Base-by-base conservation (phyloP, 768 basidiomycete genomes). In the Grammothele lineata region DNA sequence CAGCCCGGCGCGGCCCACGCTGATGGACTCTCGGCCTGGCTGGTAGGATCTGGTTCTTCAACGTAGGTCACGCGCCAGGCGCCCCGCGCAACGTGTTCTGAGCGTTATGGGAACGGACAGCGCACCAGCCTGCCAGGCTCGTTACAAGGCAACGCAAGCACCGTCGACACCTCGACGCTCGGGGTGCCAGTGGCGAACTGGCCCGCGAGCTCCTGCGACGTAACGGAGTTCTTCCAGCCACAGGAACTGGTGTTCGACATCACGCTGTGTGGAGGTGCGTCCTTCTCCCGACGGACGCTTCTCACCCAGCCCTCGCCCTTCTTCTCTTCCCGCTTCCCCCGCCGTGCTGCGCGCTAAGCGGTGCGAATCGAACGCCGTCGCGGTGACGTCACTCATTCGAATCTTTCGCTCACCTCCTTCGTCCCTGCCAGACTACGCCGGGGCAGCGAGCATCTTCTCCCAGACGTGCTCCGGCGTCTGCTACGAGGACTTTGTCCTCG, bases 191-290 rank as follows among this genome's bases (percentile, higher is more conserved):
- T 78, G 2, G 85, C 76, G 1, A 83, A 85, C 56, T 90, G 81
- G 76, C 77, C 81, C 4, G 64, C 75, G 2, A 68, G 70, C 14
- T 70, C 71, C 19, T 90, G 88, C 63, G 60, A 66, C 27, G 68
- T 80, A 25, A 65, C 69, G 41, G 55, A 66, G 17, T 84, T 72
- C 64, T 85, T 86, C 61, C 66, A 73, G 42, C 69, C 80, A 0
- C 85, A 88, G 57, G 71, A 77, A 47, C 70, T 89, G 35, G 80
- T 87, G 15, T 78, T 89, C 46, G 81, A 85, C 58, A 88, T 88
- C 47, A 85, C 86, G 1, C 73, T 85, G 5, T 85, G 84, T 43
- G 83, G 82, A 60, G 72, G 72, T 72, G 30, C 52, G 74, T 74
- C 39, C 37, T 24, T 43, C 26, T 43, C 62, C 43, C 54, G 27